Evolutionary conservation across 2,329 filamentous ascomycete genomes (phyloP), one percentile per base, ranked within the genome.

Genomic region (Bipolaris gigantea): DNA sequence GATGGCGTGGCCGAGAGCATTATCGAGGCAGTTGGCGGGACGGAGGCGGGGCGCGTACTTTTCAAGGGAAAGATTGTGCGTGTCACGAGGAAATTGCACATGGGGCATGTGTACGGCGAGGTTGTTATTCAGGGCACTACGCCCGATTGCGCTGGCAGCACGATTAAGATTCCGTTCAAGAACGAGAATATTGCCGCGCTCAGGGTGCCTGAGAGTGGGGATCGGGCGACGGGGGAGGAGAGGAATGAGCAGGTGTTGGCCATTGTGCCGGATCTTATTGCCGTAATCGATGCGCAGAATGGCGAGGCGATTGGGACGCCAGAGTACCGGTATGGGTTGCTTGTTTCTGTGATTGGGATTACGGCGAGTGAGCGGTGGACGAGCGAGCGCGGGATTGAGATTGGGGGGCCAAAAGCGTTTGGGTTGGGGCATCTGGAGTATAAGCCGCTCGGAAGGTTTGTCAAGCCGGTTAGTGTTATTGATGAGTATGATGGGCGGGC

Each of bases 131-230:
- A 75, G 39, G 71, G 72, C 3, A 63, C 61, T 1, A 61, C 64
- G 34, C 47, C 56, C 3, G 51, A 57, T 21, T 68, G 64, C 36
- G 30, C 61, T 6, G 84, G 84, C 25, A 25, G 0, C 74, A 69
- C 27, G 25, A 73, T 88, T 66, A 86, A 83, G 65, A 85, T 89
- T 44, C 86, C 86, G 0, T 89, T 89, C 76, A 89, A 89, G 74
- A 89, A 89, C 69, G 86, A 90, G 66, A 89, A 89, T 63, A 86
- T 89, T 40, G 82, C 82, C n/a, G 86, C 83, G 55, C 71, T 61
- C 55, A 72, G 50, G 48, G 63, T 61, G 64, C 73, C 61, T 11
- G 64, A 70, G 6, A 59, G 51, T 3, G 45, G 55, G 15, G 63
- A 64, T 2, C 65, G 57, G 45, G 58, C 62, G 39, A 63, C 65